Base-by-base conservation (phyloP, 2,329 filamentous ascomycete genomes). In the Alternaria viburni region DNA sequence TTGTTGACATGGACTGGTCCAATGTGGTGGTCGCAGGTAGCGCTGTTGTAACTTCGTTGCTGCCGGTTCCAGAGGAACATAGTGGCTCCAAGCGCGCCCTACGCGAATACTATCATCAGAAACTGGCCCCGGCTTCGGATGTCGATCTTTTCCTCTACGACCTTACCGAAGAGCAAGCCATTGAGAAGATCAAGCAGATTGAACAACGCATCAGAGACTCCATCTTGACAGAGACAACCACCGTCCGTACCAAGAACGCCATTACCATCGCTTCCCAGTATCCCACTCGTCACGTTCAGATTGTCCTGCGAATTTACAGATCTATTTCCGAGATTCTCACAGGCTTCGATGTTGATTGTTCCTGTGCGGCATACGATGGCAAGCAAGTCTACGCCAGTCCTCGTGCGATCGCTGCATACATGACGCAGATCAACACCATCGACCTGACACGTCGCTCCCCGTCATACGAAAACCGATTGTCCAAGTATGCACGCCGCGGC, bases 101-200 rank as follows among this genome's bases (percentile, higher is more conserved):
- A 8, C 77, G 82, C 8, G 69, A 80, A 44, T 96, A 93, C 77
- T 97, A 95, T 69, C 93, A 96, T 73, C 88, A 94, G 73, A 88
- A 89, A 64, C 87, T 95, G 66, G 91, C 91, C 11, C 93, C 93
- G 0, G 92, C 93, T 1, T 95, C 92, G 5, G 93, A 97, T 77
- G 91, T 97, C 10, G 93, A 96, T 76, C 84, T 97, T 3, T 97
- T 97, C 76, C 81, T 97, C 28, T 95, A 96, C 72, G 93, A 90
- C 0, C 84, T 96, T 65, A 89, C 85, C 9, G 91, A 96, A 71
- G 88, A 93, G 51, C 83, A 94, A 74, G 93, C 91, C 1, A 83
- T 93, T 17, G 89, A 93, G 73, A 96, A 96, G 83, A 96, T 96
- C 79, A 90, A 91, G 74, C 84, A 92, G 68, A 95, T 97, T 63